These are phyloP conservation scores for Pythium pectinolyticum DNA, from an alignment of 352 stramenopile genomes.

Conservation along the genomic window DNA sequence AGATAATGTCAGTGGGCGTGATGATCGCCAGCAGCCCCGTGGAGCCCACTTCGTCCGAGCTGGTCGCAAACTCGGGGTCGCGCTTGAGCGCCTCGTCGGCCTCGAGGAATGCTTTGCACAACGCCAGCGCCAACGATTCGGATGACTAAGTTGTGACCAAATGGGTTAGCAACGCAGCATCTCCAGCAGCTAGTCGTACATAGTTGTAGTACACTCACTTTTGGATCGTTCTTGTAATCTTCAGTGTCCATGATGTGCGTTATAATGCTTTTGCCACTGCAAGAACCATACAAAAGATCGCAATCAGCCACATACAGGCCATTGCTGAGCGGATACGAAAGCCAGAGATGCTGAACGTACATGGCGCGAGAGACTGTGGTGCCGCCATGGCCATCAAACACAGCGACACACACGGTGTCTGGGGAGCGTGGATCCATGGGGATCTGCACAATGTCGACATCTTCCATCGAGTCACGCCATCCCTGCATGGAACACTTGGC, in stretches of 20 bases:
- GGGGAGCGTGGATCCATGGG: constrained; percentile 57
- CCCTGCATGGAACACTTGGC: constrained; percentile 79
- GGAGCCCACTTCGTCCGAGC: constrained; percentile 80
- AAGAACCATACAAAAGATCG: background rate
- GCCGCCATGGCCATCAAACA: constrained; percentile 86
- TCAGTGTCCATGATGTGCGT: constrained; percentile 59
- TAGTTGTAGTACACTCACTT: constrained; percentile 31
- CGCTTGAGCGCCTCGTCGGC: constrained; percentile 73
- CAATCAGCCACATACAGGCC: no score
- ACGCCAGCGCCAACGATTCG: constrained; percentile 67
- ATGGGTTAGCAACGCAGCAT: background rate
- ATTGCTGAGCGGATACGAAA: background rate
- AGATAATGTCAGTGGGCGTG: constrained; percentile 80
- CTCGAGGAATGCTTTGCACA: constrained; percentile 75
- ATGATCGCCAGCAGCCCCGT: constrained; percentile 82
- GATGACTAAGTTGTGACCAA: constrained; percentile 30
- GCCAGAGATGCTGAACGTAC: constrained; percentile 46
- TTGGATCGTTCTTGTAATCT: constrained; percentile 72
- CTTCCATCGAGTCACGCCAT: constrained; percentile 87
- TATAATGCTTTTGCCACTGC: constrained; percentile 73
- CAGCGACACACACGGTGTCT: constrained; percentile 65
- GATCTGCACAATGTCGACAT: constrained; percentile 72
- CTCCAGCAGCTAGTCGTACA: background rate
- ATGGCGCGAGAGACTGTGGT: constrained; percentile 63
- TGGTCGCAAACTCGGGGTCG: constrained; percentile 58